These are phyloP conservation scores for Tolypocladium ovalisporum DNA, from an alignment of 2,329 filamentous ascomycete species.

Conservation along the genomic window DNA sequence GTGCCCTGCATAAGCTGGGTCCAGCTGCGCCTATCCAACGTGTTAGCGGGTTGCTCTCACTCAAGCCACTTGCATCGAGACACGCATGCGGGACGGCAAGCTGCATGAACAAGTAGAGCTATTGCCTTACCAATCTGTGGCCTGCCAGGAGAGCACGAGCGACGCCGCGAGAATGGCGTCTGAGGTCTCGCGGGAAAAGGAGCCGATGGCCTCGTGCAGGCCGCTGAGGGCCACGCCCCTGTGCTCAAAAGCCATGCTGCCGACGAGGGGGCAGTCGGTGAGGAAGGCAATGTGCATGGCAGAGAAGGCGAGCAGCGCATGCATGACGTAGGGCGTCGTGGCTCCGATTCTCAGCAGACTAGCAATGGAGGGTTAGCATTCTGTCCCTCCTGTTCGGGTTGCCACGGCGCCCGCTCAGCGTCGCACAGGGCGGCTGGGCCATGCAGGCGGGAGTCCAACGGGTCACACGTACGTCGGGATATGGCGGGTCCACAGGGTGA, in stretches of 20 bases:
- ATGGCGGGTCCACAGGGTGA: conserved; percentile 86
- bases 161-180: conserved; percentile 89
- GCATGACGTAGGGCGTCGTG: conserved; percentile 82
- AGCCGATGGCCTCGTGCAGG: conserved; percentile 74
- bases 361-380: neutral
- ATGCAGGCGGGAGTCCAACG: neutral
- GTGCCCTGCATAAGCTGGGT: conserved; percentile 86
- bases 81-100: neutral
- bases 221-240: conserved; percentile 78
- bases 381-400: neutral
- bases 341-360: conserved; percentile 62
- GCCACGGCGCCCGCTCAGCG: conserved; percentile 5
- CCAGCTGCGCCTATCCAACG: conserved; percentile 68
- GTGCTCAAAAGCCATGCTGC: conserved; percentile 83
- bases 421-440: neutral
- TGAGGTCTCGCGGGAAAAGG: conserved; percentile 76
- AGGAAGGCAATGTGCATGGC: conserved; percentile 88
- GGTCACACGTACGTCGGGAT: conserved; percentile 67
- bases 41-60: conserved; percentile 9
- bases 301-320: conserved; percentile 84
- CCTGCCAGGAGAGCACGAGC: conserved; percentile 89
- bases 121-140: conserved; percentile 73
- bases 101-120: neutral
- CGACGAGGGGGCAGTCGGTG: conserved; percentile 73
- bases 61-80: neutral